These are phyloP conservation scores for Phytopythium ostracodes DNA, from an alignment of 352 stramenopile genomes.

Conservation along the genomic window DNA sequence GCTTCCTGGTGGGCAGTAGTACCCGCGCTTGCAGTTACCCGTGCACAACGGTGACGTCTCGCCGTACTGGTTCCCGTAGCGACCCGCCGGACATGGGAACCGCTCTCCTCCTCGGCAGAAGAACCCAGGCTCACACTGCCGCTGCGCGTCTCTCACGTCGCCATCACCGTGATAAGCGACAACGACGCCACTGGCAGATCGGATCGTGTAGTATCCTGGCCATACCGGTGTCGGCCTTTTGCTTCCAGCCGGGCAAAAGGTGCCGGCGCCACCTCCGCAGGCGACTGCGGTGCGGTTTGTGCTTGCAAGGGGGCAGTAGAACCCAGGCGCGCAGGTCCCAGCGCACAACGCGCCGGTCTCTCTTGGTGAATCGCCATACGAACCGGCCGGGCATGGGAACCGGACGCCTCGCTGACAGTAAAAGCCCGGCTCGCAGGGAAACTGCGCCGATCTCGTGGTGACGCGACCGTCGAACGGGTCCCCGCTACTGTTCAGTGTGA, in stretches of 20 bases:
- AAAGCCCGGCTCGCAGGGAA: conserved; percentile 57
- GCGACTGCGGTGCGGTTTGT: conserved; percentile 28
- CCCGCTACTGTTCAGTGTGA: conserved; percentile 2
- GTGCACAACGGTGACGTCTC: conserved; percentile 58
- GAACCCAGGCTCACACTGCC: conserved; percentile 52
- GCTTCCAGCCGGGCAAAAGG: conserved; percentile 69
- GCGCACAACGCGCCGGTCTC: conserved; percentile 38
- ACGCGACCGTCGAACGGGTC: conserved; percentile 23
- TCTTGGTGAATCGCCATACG: conserved; percentile 22
- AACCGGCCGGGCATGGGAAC: conserved; percentile 48
- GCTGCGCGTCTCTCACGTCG: conserved; percentile 38
- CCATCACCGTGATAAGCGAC: conserved; percentile 22
- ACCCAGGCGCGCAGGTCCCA: conserved; percentile 42
- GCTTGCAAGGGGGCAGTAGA: conserved; percentile 58
- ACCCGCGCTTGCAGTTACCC: conserved; percentile 56
- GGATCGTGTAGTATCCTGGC: conserved; percentile 63
- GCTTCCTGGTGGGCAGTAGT: conserved; percentile 58
- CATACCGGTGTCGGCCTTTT: conserved; percentile 41
- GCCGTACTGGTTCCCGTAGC: conserved; percentile 36
- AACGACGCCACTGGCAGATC: conserved; percentile 7
- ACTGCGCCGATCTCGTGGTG: conserved; percentile 40
- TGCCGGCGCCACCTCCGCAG: conserved; percentile 29
- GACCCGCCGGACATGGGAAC: conserved; percentile 55
- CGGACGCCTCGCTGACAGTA: conserved; percentile 51
- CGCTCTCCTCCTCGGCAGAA: conserved; percentile 59